Evolutionary conservation across 73 alveolate genomes (phyloP).

Genomic region (Effrenium voratum): DNA sequence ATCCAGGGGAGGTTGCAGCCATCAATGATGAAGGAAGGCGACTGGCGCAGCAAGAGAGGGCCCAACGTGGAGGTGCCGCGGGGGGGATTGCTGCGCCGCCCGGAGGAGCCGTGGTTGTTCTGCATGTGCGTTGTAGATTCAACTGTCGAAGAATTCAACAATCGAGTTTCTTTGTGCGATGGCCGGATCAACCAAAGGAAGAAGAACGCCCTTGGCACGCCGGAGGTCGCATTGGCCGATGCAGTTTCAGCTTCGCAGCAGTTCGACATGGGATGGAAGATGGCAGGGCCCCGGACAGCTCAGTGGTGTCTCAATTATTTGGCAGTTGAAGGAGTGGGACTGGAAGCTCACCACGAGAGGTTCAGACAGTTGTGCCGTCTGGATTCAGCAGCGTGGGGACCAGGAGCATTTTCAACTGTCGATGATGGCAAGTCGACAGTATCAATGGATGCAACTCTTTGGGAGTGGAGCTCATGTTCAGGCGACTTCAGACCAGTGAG

Average conservation of each 20-base stretch:
- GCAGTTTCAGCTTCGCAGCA: not conserved
- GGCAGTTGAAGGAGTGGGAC: not conserved
- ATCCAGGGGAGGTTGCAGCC: not conserved
- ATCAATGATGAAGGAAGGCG: not conserved
- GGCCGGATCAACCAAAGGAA: not conserved
- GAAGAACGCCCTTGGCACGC: not conserved
- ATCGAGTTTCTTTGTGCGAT: not conserved
- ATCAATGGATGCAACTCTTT: not conserved
- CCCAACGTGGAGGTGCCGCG: not conserved
- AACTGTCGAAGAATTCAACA: not conserved
- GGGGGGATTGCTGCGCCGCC: not conserved
- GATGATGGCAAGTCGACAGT: not conserved
- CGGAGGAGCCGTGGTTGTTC: not conserved
- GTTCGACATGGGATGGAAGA: not conserved
- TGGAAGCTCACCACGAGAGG: not conserved
- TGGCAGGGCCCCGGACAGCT: not conserved
- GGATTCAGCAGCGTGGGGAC: not conserved
- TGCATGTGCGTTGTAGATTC: not conserved
- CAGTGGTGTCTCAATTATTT: not conserved
- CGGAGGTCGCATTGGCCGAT: not conserved
- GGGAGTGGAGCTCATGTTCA: slow-evolving; percentile 1
- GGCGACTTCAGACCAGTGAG: slow-evolving; percentile 35
- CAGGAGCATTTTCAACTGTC: slow-evolving; percentile 32
- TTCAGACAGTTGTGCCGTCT: not conserved
- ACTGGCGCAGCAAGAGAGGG: not conserved